Evolutionary conservation across 345 rosid genomes (phyloP).

Genomic region (Cardamine chenopodiifolia): DNA sequence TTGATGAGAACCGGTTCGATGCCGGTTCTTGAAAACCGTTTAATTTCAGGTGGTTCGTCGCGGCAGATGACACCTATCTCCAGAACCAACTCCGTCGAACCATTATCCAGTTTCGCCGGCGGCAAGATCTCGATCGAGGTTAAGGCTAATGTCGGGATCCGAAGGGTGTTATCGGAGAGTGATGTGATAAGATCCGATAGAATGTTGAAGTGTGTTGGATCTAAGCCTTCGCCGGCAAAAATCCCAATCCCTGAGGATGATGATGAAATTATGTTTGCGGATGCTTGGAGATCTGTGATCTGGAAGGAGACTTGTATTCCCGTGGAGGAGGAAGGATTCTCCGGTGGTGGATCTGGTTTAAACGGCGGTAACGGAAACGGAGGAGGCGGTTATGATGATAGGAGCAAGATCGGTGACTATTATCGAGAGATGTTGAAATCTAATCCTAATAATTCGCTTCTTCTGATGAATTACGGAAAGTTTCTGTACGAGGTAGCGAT

Average conservation of each 20-base stretch:
- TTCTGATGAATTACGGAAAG: conserved; percentile 76
- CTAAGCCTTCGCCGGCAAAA: conserved; percentile 44
- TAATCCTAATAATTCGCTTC: conserved; percentile 63
- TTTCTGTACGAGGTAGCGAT: conserved; percentile 69
- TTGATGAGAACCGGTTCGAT: conserved; percentile 63
- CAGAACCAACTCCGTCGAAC: conserved; percentile 48
- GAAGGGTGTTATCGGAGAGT: conserved; percentile 57
- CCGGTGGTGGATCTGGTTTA: conserved; percentile 46
- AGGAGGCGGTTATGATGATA: conserved; percentile 36
- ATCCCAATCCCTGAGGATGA: conserved; percentile 63
- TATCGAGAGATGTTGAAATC: conserved; percentile 66
- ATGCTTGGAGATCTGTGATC: conserved; percentile 36
- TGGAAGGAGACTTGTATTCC: conserved; percentile 48
- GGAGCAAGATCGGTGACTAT: conserved; percentile 62
- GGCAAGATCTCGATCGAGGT: conserved; percentile 52
- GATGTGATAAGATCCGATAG: conserved; percentile 50
- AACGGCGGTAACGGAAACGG: conserved; percentile 37
- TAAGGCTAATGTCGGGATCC: conserved; percentile 43
- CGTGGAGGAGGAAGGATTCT: conserved; percentile 46
- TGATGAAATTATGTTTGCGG: conserved; percentile 19
- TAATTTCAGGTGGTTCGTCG: conserved; percentile 41
- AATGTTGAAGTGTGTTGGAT: conserved; percentile 39
- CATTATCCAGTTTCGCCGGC: conserved; percentile 44
- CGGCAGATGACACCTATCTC: conserved; percentile 41
- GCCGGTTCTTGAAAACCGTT: conserved; percentile 41